Base-by-base conservation (phyloP, 202 grass and related monocot genomes). In the Brachypodium distachyon region DNA sequence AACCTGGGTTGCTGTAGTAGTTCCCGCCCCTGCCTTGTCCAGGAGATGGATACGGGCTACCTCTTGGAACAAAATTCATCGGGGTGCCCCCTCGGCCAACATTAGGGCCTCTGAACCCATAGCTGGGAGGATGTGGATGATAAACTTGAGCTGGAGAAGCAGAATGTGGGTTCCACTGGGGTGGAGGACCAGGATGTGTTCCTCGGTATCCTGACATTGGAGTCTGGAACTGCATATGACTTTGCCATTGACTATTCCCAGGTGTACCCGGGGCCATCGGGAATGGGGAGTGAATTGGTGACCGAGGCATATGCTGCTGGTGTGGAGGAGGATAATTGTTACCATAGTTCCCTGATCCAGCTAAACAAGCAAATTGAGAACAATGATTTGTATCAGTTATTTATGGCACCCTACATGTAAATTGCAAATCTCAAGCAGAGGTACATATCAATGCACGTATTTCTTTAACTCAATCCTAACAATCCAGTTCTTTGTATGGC, bases 171-270 rank as follows among this genome's bases (percentile, higher is more conserved):
- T 36, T 67, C 81, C 81, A 88, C 44, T 50, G 72, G 41, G 55
- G 76, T 66, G 77, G 71, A 75, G 44, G 31, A 26, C 48, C 55
- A 49, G 31, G 79, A 82, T 33, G 69, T 41, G 39, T 37, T 70
- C 76, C 81, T 80, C 51, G 23, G 61, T 80, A 79, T 84, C 77
- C 86, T 81, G 70, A 43, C 64, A 71, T 80, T 21, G 77, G 81
- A 81, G 73, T 68, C 64, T 81, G 76, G 70, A 76, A 84, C n/a
- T 71, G 81, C 63, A 71, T 65, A 71, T 76, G 76, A 64, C 38
- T 47, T 80, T 9, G 77, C 81, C 81, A 81, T 76, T 61, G 70
- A 50, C 55, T 80, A 48, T 37, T 63, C 70, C 55, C 23, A 18
- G 54, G 70, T 76, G 62, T 23, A 80, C 46, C 70, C 1, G 12